Evolutionary conservation across 2,329 filamentous ascomycete species (phyloP).

Genomic region (Calonectria hawksworthii): DNA sequence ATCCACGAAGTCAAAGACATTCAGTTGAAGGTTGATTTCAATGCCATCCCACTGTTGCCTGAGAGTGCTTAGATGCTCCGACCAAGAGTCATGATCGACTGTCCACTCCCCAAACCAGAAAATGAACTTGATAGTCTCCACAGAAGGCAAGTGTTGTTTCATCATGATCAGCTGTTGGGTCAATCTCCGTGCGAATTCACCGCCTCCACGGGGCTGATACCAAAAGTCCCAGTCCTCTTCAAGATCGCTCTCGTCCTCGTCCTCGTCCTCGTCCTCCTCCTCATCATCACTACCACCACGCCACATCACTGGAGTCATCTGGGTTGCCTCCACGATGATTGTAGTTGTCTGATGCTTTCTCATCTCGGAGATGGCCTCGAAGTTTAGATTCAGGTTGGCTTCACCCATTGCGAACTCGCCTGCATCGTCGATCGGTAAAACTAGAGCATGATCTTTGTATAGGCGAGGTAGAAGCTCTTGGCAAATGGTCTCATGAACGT

Average conservation of each 20-base stretch:
- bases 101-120: slow-evolving; percentile 6
- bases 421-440: slow-evolving; percentile 20
- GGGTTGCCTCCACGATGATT: background rate
- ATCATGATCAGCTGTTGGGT: slow-evolving; percentile 2
- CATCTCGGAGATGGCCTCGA: background rate
- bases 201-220: background rate
- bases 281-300: background rate
- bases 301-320: background rate
- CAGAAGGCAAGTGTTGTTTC: slow-evolving; percentile 2
- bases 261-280: background rate
- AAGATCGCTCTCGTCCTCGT: background rate
- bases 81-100: background rate
- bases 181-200: background rate
- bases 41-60: background rate
- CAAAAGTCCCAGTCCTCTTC: background rate
- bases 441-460: slow-evolving; percentile 14
- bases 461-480: slow-evolving; percentile 11
- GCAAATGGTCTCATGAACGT: slow-evolving; percentile 12
- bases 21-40: slow-evolving; percentile 3
- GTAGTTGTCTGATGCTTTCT: slow-evolving; percentile 3
- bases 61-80: background rate
- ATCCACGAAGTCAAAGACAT: slow-evolving; percentile 16
- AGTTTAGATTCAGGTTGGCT: background rate
- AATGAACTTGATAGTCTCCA: slow-evolving; percentile 11
- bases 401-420: background rate